Base-by-base conservation (phyloP, 306 rosid genomes). In the Fragaria ananassa region DNA sequence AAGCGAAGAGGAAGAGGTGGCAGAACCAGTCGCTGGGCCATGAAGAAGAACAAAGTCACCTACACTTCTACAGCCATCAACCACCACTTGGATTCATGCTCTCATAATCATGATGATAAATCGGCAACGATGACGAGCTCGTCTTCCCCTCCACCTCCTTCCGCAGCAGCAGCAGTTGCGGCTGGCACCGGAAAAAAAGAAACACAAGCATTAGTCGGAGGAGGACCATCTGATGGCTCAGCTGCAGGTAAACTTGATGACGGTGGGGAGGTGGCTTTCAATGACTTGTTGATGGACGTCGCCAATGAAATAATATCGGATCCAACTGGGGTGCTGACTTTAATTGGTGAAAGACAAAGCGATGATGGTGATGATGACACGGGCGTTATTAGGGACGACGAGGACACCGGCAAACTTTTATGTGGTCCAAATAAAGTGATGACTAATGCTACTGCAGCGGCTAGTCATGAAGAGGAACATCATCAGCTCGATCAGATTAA, bases 1-100 rank as follows among this genome's bases (percentile, higher is more conserved):
- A 87, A 76, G 56, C 61, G 85, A 7, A 87, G 77, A 76, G 80
- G 86, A 10, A 87, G 79, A 74, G 80, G 88, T 2, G 92, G 90
- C 14, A 78, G 89, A 72, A 85, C 86, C 21, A 90, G 90, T 31
- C 81, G 87, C 0, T 76, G 81, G 85, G 87, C 87, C 23, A 85
- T 82, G 89, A 82, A 87, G 84, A 82, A 76, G 58, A 79, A 79
- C 78, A 86, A 82, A 41, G 25, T 7, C 9, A 19, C 2, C 62
- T 72, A 45, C 39, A 50, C 31, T 2, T 44, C 8, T 35, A 18
- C 66, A 0, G 19, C 35, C 64, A 12, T 23, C 11, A 21, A 62
- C 68, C n/a, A 62, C 39, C 41, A 62, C 1, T 23, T 58, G 4
- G 17, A 58, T 27, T 37, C 41, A 37, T 25, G 65, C 27, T 4